Evolutionary conservation across 75 land plant species (phyloP), one percentile per base, ranked within the genome.

Genomic region (Pinus albicaulis): DNA sequence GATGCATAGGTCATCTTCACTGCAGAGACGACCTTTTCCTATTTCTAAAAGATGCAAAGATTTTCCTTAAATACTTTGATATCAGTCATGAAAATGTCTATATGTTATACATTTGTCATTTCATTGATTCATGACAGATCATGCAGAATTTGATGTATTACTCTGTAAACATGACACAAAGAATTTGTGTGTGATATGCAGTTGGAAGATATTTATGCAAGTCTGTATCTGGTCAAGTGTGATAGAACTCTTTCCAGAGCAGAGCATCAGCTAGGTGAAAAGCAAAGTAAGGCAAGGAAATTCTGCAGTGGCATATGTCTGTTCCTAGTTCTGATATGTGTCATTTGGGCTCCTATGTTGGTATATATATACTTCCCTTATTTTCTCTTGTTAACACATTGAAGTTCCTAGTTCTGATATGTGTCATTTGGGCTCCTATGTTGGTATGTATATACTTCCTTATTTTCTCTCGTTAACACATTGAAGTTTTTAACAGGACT

Each of bases 311-410:
- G 99, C 10, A 85, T 98, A 13, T 95, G 98, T 61, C 78, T 95
- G 34, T 95, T 98, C 83, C 86, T 88, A 55, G 69, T 91, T 69
- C 69, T 98, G 65, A 89, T 98, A 55, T 88, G 87, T 57, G 92
- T 95, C 28, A 98, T 98, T 20, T 98, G 99, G 99, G 98, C 99
- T 56, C 99, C 99, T 24, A 98, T 98, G 99, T 86, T 98, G 95
- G 99, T 98, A 85, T 77, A 85, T 7, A 25, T 14, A 25, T 23
- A n/a, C 20, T n/a, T 19, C 71, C 52, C 22, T 41, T 11, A 20
- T 68, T 38, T 38, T 22, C 24, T 22, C 52, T 41, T n/a, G 10
- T 20, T 20, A 62, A 20, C 10, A 34, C n/a, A n/a, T n/a, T n/a
- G n/a, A n/a, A n/a, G n/a, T n/a, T 97, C 83, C 86, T 88, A 53